Percentiles rank a stretch among this genome's conserved stretches.
Conservation (phyloP, 345 rosid species). For the Populus simonii region DNA sequence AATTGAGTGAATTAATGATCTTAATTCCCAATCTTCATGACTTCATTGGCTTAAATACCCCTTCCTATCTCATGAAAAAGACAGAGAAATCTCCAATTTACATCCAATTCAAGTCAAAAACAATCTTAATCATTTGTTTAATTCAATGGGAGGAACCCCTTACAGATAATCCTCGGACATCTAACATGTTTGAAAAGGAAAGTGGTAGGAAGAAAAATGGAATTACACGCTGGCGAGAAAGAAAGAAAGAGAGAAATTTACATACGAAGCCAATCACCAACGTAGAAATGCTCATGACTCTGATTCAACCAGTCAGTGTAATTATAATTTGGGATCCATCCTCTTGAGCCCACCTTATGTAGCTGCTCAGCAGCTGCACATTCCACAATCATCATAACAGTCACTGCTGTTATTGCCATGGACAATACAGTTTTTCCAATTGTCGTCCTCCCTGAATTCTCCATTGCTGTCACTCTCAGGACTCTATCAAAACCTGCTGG, state of each 20-base stretch:
- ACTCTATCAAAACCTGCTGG: too few species aligned
- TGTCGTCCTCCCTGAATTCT: not conserved
- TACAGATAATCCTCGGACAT: too few species aligned
- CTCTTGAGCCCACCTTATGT: constrained; percentile 5
- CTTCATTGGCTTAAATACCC: too few species aligned
- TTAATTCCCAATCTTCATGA: not conserved
- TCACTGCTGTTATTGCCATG: not conserved
- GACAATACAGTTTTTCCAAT: not conserved
- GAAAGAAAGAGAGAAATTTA: not conserved
- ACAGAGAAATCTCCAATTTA: too few species aligned
- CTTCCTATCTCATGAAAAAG: too few species aligned
- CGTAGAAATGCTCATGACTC: constrained; percentile 2
- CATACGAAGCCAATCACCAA: constrained; percentile 17
- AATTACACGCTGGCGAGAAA: too few species aligned
- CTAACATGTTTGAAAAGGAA: not conserved
- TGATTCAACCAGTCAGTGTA: constrained; percentile 12
- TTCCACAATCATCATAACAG: not conserved
- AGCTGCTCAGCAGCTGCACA: not conserved
- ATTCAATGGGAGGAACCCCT: too few species aligned
- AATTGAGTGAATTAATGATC: not conserved
- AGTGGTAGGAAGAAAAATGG: too few species aligned
- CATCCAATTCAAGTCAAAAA: too few species aligned
- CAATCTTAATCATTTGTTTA: too few species aligned
- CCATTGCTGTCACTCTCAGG: not conserved
- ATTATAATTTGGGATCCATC: constrained; percentile 17